Evolutionary conservation across 768 basidiomycete genomes (phyloP).

Genomic region (Daedalea quercina): DNA sequence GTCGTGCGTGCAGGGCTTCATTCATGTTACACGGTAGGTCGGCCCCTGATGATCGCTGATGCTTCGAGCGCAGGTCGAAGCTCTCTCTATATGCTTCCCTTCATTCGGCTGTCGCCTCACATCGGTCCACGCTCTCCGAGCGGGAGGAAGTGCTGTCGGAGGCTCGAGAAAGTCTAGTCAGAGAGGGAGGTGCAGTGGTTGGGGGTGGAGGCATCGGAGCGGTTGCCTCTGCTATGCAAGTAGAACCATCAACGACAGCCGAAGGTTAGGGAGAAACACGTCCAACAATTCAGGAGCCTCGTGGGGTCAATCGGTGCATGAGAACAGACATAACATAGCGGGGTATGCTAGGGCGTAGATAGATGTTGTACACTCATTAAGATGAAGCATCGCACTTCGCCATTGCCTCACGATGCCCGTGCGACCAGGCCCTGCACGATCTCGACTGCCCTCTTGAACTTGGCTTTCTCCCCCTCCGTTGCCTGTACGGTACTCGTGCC

Average conservation of each 20-base stretch:
- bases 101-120: constrained; percentile 34
- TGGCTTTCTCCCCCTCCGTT: constrained; percentile 54
- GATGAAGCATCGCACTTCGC: neutral
- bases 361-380: neutral
- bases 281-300: no score
- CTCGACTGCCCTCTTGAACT: constrained; percentile 64
- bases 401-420: constrained; percentile 8
- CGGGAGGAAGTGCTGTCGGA: constrained; percentile 33
- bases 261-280: no score
- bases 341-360: neutral
- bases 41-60: no score
- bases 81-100: constrained; percentile 39
- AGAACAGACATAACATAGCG: neutral
- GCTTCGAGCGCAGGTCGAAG: constrained; percentile 30
- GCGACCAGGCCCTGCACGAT: constrained; percentile 49
- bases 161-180: constrained; percentile 27
- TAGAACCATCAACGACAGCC: neutral
- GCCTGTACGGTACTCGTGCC: constrained; percentile 42
- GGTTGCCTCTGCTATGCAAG: neutral
- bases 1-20: constrained; percentile 27
- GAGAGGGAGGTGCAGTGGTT: constrained; percentile 34
- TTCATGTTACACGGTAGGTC: neutral
- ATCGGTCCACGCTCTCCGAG: constrained; percentile 32
- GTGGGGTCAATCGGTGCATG: neutral
- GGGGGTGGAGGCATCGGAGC: constrained; percentile 12